These are phyloP conservation scores for Populus deltoides DNA, from an alignment of 345 rosid genomes.

Conservation along the genomic window DNA sequence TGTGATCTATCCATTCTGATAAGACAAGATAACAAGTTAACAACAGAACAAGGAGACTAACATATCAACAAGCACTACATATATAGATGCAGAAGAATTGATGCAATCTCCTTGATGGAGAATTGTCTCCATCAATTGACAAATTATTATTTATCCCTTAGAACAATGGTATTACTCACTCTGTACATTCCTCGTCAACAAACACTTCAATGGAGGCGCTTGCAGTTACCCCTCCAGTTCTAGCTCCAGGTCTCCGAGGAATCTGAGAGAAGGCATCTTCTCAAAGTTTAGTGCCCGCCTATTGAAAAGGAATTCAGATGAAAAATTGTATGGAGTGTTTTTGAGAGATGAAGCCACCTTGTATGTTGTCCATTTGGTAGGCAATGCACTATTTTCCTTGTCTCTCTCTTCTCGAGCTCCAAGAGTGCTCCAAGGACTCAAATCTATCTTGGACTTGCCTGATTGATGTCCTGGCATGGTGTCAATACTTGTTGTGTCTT, in stretches of 20 bases:
- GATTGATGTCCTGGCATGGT: conserved; percentile 31
- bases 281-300: conserved; percentile 7
- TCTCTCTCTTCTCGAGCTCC: conserved; percentile 79
- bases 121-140: neutral
- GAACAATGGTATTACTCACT: conserved; percentile 44
- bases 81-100: neutral
- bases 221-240: conserved; percentile 39
- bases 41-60: neutral
- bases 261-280: conserved; percentile 39
- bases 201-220: conserved; percentile 67
- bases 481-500: conserved; percentile 45
- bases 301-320: neutral
- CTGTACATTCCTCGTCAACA: conserved; percentile 64
- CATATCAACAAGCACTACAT: neutral
- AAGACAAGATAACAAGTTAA: neutral
- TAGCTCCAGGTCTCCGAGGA: conserved; percentile 52
- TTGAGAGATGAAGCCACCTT: conserved; percentile 47
- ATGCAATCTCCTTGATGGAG: neutral
- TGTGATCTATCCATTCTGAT: conserved; percentile 25
- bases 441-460: conserved; percentile 46
- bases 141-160: neutral
- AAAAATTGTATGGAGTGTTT: neutral
- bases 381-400: conserved; percentile 79
- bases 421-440: conserved; percentile 57
- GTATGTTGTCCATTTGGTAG: conserved; percentile 70